These are phyloP conservation scores for Moricandia moricandioides DNA, from an alignment of 345 rosid species.

Conservation along the genomic window DNA sequence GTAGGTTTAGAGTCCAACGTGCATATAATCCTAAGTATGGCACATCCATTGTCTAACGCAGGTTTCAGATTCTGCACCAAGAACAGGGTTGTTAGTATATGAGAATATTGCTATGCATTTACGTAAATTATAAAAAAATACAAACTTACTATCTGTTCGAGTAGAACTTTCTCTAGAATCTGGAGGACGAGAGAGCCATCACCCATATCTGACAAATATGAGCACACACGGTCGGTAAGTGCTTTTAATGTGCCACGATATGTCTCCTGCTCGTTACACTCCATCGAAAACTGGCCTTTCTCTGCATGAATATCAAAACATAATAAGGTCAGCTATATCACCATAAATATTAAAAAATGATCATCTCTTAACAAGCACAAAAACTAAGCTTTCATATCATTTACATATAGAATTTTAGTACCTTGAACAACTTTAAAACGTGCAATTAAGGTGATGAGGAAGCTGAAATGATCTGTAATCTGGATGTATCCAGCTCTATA, in stretches of 20 bases:
- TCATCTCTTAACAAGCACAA: background rate
- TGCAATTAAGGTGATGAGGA: slow-evolving; percentile 59
- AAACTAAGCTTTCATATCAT: background rate
- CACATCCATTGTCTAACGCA: slow-evolving; percentile 60
- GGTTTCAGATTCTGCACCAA: slow-evolving; percentile 49
- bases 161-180: slow-evolving; percentile 50
- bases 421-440: slow-evolving; percentile 61
- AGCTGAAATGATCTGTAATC: slow-evolving; percentile 63
- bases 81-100: background rate
- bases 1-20: slow-evolving; percentile 68
- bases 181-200: slow-evolving; percentile 57
- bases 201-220: slow-evolving; percentile 62
- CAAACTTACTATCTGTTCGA: slow-evolving; percentile 64
- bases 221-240: slow-evolving; percentile 47
- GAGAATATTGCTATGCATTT: slow-evolving; percentile 3
- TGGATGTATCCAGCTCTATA: slow-evolving; percentile 62
- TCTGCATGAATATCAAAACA: slow-evolving; percentile 44
- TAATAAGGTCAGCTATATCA: background rate
- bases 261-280: slow-evolving; percentile 34
- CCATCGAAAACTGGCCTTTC: slow-evolving; percentile 27
- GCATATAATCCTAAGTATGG: slow-evolving; percentile 63
- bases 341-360: background rate
- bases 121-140: too few relatives aligned
- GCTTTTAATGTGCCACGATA: slow-evolving; percentile 46
- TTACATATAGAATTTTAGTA: slow-evolving; percentile 19